Evolutionary conservation across 1,284 basidiomycete species (phyloP), one percentile per base, ranked within the genome.

Genomic region (Takashimella koratensis): DNA sequence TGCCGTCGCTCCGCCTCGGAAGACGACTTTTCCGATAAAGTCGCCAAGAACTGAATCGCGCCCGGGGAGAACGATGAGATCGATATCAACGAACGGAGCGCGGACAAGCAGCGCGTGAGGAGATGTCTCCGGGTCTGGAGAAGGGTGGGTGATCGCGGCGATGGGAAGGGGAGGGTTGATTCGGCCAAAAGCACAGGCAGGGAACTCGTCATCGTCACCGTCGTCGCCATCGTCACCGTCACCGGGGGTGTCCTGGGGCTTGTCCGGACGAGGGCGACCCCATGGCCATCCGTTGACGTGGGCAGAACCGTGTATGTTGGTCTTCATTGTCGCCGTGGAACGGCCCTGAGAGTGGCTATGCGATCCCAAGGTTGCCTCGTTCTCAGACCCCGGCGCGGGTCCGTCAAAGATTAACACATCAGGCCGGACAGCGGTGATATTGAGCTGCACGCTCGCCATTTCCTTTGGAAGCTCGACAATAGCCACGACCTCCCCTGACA

Each of bases 341-440:
- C n/a, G n/a, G n/a, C n/a, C n/a, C n/a, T n/a, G n/a, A n/a, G n/a
- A n/a, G n/a, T n/a, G n/a, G n/a, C n/a, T n/a, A n/a, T n/a, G n/a
- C 6, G 42, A 12, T 3, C 2, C 42, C 42, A 11, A 3, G 42
- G 12, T 12, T 3, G 3, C 2, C 8, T 51, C 51, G 10, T 8
- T 8, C 8, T 36, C 30, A 8, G 24, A 46, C 3, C 56, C 57
- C 2, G 56, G 53, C 12, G 64, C 63, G 6, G 58, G 55, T 4
- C 75, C 75, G 50, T 77, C 71, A 53, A 63, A 74, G 19, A 77
- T 62, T 39, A 75, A 49, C 5, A 77, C 68, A 57, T 77, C 71
- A 10, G 75, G 75, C 30, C 48, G 41, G 27, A 77, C 69, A 8
- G 58, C 66, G 2, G 53, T 47, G 11, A 77, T 65, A 40, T 72